phyloP scores from a whole-genome alignment of 768 basidiomycete genomes.

The Boletus sp. region DNA sequence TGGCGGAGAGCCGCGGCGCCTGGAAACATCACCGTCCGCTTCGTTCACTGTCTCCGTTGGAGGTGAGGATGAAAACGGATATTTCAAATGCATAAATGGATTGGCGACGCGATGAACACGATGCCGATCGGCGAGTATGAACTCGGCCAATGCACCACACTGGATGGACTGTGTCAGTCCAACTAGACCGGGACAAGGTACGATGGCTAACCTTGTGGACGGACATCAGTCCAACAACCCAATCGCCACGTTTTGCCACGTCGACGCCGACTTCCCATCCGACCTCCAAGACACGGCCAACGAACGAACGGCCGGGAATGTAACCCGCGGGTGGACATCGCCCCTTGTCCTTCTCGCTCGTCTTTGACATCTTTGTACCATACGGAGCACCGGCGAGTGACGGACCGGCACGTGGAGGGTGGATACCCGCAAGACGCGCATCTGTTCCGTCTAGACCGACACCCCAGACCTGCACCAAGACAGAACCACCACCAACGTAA shows the following conservation, averaged over 20 bases:
- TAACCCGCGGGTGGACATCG: conserved; percentile 51
- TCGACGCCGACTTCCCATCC: conserved; percentile 63
- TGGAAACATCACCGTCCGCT: conserved; percentile 7
- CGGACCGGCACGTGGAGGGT: conserved; percentile 14
- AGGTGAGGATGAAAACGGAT: conserved; percentile 17
- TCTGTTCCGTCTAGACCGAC: conserved; percentile 81
- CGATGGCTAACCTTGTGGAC: conserved; percentile 64
- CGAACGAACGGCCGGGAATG: conserved; percentile 85
- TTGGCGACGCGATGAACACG: conserved; percentile 72
- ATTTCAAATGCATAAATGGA: conserved; percentile 42
- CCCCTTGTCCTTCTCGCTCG: conserved; percentile 27
- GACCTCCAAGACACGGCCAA: conserved; percentile 78
- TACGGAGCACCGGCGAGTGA: conserved; percentile 20
- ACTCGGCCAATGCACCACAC: conserved; percentile 89
- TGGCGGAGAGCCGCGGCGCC: conserved; percentile 8
- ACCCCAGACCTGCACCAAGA: conserved; percentile 89
- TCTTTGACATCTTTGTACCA: conserved; percentile 17
- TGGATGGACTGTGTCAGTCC: conserved; percentile 30
- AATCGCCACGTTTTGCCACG: conserved; percentile 72
- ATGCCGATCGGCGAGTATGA: conserved; percentile 78
- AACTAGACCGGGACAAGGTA: conserved; percentile 1
- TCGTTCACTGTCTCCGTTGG: conserved; percentile 10
- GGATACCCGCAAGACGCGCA: conserved; percentile 57
- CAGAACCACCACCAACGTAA: conserved; percentile 63
- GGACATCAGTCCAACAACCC: conserved; percentile 82